phyloP scores from a whole-genome alignment of 495 filamentous ascomycete species.

The Filosporella fistucella region DNA sequence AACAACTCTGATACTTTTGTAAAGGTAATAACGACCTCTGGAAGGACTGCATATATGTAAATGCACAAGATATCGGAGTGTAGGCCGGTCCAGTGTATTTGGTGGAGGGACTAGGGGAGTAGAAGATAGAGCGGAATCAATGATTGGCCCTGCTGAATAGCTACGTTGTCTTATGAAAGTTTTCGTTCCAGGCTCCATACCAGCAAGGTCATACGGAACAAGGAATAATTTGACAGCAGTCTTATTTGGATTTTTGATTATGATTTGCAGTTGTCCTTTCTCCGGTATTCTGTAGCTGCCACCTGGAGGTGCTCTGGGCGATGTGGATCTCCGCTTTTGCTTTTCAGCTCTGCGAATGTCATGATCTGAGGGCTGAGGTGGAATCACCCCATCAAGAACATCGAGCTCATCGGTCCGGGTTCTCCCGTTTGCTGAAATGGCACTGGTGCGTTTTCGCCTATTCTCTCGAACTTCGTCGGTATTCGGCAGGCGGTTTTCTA shows the following conservation, averaged over 20 bases:
- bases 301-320: constrained; percentile 68
- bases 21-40: constrained; percentile 80
- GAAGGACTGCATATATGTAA: constrained; percentile 88
- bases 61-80: constrained; percentile 87
- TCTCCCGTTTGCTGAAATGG: constrained; percentile 6
- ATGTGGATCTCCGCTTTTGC: constrained; percentile 58
- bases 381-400: constrained; percentile 20
- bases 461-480: constrained; percentile 23
- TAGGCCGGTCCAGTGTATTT: constrained; percentile 60
- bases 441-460: constrained; percentile 16
- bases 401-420: constrained; percentile 20
- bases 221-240: constrained; percentile 94
- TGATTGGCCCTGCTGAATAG: constrained; percentile 84
- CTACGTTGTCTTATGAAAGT: constrained; percentile 95
- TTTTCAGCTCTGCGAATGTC: constrained; percentile 38
- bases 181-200: constrained; percentile 93
- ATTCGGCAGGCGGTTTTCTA: constrained; percentile 69
- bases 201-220: constrained; percentile 90
- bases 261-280: constrained; percentile 91
- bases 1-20: constrained; percentile 89
- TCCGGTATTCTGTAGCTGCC: constrained; percentile 94
- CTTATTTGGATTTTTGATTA: constrained; percentile 96
- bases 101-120: constrained; percentile 15
- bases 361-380: constrained; percentile 27
- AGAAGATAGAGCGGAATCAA: constrained; percentile 31